These are phyloP conservation scores for Beta corolliflora DNA, from an alignment of 179 eudicot species.

Conservation along the genomic window DNA sequence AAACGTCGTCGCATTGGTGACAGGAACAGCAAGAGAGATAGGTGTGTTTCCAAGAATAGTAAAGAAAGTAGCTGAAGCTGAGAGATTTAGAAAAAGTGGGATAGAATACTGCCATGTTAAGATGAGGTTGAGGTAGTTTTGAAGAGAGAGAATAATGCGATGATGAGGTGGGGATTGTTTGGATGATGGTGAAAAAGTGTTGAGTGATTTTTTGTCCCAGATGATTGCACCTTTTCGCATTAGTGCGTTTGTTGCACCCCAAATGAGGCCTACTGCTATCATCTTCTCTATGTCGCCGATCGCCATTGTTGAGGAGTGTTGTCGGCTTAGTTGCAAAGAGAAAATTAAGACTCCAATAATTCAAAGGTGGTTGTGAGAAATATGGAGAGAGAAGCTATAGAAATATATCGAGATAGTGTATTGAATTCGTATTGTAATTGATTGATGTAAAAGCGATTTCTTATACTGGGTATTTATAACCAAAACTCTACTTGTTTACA, in stretches of 20 bases:
- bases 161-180: conserved; percentile 27
- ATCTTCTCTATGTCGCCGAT: conserved; percentile 63
- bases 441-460: no score
- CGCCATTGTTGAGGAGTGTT: conserved; percentile 27
- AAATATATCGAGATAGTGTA: no score
- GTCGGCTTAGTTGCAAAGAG: no score
- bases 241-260: conserved; percentile 93
- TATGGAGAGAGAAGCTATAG: no score
- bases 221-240: conserved; percentile 74
- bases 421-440: no score
- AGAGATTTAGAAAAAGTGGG: conserved; percentile 57
- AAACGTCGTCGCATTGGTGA: conserved; percentile 72
- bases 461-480: no score
- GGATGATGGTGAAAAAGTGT: conserved; percentile 32
- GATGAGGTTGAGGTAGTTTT: conserved; percentile 58
- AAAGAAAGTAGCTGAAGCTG: conserved; percentile 73
- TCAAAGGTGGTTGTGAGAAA: no score
- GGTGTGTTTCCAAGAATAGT: conserved; percentile 58
- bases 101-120: conserved; percentile 79
- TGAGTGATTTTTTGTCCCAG: conserved; percentile 53
- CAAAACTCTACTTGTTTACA: no score
- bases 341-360: no score
- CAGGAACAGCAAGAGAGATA: conserved; percentile 69
- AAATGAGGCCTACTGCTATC: conserved; percentile 83
- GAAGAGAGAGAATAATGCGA: conserved; percentile 33